A percentile compares a stretch with the other conserved stretches of the same genome.
These are phyloP conservation scores for Phytophthora tubulina DNA, from an alignment of 352 stramenopile species.

Conservation along the genomic window DNA sequence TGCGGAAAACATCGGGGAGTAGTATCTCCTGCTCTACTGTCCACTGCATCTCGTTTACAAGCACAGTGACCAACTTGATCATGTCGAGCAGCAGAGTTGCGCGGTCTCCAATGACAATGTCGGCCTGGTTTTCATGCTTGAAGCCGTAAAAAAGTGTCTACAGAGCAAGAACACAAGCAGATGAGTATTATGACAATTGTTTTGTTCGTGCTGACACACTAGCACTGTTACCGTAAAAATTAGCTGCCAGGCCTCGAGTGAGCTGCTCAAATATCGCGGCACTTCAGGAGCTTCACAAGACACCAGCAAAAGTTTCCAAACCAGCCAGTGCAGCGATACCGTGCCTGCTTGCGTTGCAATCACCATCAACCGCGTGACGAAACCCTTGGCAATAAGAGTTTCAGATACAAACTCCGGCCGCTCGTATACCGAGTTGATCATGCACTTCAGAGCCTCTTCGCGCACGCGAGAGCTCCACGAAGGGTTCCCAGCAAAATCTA, in stretches of 20 bases:
- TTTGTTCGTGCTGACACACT: background rate
- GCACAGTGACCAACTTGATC: conserved; percentile 65
- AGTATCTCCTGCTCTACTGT: conserved; percentile 43
- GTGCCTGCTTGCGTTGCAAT: conserved; percentile 39
- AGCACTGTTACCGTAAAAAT: conserved; percentile 48
- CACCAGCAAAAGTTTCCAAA: conserved; percentile 72
- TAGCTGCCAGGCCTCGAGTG: conserved; percentile 51
- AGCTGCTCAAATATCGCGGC: conserved; percentile 38
- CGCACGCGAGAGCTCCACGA: conserved; percentile 25
- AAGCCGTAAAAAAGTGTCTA: conserved; percentile 64
- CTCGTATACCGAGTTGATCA: conserved; percentile 74
- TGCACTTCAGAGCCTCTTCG: conserved; percentile 75
- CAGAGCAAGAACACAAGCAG: background rate
- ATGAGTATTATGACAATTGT: background rate
- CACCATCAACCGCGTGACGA: conserved; percentile 38
- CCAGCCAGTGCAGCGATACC: conserved; percentile 55
- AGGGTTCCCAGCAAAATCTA: conserved; percentile 34
- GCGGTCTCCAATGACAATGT: conserved; percentile 35
- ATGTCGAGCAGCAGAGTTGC: conserved; percentile 56
- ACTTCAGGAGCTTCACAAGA: conserved; percentile 54
- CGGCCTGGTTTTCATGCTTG: conserved; percentile 13
- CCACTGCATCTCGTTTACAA: conserved; percentile 67
- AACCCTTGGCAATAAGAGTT: conserved; percentile 33
- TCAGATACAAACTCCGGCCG: conserved; percentile 64
- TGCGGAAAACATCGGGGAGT: conserved; percentile 38